Base-by-base conservation (phyloP, 2,329 filamentous ascomycete species). In the Mycocentrospora acerina region DNA sequence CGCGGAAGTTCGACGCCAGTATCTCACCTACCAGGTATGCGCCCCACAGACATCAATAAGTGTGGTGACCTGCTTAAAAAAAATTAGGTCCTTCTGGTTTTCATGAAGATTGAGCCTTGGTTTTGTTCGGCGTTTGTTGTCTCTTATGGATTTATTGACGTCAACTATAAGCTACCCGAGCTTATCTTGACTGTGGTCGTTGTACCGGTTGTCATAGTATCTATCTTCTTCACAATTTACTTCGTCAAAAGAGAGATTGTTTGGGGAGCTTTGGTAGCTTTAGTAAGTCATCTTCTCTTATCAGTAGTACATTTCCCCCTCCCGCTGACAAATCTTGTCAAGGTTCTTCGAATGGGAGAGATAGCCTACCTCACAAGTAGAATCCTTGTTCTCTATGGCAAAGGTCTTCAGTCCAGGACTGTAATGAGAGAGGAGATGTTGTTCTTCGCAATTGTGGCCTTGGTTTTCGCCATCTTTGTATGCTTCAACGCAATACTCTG, bases 381-480 rank as follows among this genome's bases (percentile, higher is more conserved):
- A 10, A 44, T 59, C 7, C n/a, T 57, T 5, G 28, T 51, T 12
- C 46, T 60, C 10, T 32, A 44, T 12, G 51, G 51, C 2, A 16
- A 40, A 4, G 35, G 43, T 2, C 8, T 10, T 4, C 31, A 39
- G 7, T 28, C 55, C 1, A 34, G 31, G 0, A 56, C 55, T 1
- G n/a, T 42, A 6, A 29, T 58, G 30, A 60, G 53, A 28, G 42
- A 57, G 18, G 48, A 58, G 28, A 59, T 57, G 49, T 29, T 53
- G 3, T 42, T 59, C n/a, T 57, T 53, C 16, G 33, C 49, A 13
- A 22, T 32, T 15, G 34, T 49, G 1, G 47, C 42, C 2, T 14
- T 57, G 7, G 33, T 16, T 4, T 37, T 55, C 4, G 40, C 42
- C 9, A 32, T 31, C 1, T 11, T 35, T 5, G 40, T 48, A 4